These are phyloP conservation scores for Leccinum truebloodii DNA, from an alignment of 768 basidiomycete species.

Conservation along the genomic window DNA sequence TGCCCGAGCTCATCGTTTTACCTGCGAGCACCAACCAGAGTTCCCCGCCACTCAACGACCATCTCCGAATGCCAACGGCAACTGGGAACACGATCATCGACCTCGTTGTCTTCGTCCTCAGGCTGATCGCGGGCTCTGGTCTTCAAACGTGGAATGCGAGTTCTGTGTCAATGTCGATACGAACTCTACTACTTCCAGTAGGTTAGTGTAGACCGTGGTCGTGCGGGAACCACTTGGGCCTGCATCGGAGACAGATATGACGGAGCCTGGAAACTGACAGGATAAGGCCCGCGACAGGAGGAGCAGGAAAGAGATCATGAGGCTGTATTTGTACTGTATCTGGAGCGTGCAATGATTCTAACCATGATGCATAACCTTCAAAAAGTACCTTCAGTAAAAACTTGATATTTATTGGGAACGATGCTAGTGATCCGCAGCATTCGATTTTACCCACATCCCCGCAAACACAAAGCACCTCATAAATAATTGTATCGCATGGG, in stretches of 20 bases:
- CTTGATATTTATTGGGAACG: too few relatives aligned
- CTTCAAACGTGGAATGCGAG: not conserved
- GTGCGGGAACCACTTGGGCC: constrained; percentile 39
- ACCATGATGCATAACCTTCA: too few relatives aligned
- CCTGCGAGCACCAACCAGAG: constrained; percentile 38
- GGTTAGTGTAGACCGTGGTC: constrained; percentile 12
- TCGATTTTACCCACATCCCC: too few relatives aligned
- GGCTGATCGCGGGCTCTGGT: constrained; percentile 1
- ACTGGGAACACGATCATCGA: not conserved
- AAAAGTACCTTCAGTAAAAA: too few relatives aligned
- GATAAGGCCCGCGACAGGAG: not conserved
- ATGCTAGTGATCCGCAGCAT: too few relatives aligned
- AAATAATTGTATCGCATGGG: too few relatives aligned
- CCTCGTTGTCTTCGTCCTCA: constrained; percentile 19
- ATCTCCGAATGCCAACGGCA: not conserved
- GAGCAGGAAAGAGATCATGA: too few relatives aligned
- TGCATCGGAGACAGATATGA: constrained; percentile 3
- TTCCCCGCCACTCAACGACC: constrained; percentile 46
- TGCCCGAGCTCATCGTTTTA: constrained; percentile 62
- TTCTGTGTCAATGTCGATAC: not conserved
- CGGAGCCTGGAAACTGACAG: not conserved
- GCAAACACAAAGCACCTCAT: too few relatives aligned
- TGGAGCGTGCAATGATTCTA: too few relatives aligned
- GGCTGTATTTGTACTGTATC: too few relatives aligned
- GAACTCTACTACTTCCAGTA: not conserved